Conservation (phyloP, 495 filamentous ascomycete species). For the Melanomma pulvis-pyrius region DNA sequence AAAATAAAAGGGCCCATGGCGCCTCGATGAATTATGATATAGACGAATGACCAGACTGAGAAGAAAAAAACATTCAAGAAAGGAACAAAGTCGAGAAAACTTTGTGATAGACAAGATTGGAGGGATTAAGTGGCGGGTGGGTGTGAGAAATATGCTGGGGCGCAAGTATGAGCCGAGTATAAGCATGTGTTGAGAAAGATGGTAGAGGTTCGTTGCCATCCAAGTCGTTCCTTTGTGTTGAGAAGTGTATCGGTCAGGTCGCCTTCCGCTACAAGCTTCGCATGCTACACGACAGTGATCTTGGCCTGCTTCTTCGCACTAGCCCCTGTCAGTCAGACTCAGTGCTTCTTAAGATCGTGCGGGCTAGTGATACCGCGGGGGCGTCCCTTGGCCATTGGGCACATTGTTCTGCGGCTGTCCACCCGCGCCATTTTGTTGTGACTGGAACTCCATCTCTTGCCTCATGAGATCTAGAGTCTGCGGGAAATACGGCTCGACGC, state of each 20-base stretch:
- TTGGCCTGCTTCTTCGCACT: background rate
- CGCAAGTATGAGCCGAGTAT: too few species aligned
- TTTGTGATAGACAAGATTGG: background rate
- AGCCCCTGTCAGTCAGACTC: background rate
- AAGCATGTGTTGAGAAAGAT: too few species aligned
- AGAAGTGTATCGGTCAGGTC: background rate
- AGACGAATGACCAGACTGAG: background rate
- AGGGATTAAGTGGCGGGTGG: too few species aligned
- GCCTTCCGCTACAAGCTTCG: background rate
- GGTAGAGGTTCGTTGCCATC: background rate
- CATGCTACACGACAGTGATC: background rate
- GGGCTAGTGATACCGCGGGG: slow-evolving; percentile 33
- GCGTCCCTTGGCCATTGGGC: slow-evolving; percentile 21
- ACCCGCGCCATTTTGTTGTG: background rate
- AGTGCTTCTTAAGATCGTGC: background rate
- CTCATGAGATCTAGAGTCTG: slow-evolving; percentile 52
- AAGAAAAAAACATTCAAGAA: background rate
- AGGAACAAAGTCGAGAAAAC: background rate
- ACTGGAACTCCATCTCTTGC: slow-evolving; percentile 29
- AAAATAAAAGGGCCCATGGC: background rate
- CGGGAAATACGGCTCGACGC: slow-evolving; percentile 54
- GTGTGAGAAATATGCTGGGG: too few species aligned
- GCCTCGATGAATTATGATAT: background rate
- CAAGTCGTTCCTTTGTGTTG: background rate
- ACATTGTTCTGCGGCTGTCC: background rate